These are phyloP conservation scores for Tolypocladium ovalisporum DNA, from an alignment of 2,329 filamentous ascomycete species.

Conservation along the genomic window DNA sequence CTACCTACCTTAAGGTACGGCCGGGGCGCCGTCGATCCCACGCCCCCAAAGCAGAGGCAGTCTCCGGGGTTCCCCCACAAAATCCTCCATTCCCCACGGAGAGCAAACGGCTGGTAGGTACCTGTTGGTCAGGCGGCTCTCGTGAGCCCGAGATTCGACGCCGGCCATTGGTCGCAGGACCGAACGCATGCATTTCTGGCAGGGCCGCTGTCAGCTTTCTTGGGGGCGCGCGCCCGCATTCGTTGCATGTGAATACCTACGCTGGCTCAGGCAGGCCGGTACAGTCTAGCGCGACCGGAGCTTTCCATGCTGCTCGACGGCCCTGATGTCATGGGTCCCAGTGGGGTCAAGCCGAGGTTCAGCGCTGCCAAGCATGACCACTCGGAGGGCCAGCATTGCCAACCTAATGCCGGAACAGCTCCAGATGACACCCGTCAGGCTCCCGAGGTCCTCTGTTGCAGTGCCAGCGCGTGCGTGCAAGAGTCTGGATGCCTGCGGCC, in stretches of 20 bases:
- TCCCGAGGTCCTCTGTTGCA: neutral
- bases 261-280: neutral
- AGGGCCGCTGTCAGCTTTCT: neutral
- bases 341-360: neutral
- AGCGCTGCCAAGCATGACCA: neutral
- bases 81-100: neutral
- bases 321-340: neutral
- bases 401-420: no score
- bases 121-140: neutral
- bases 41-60: neutral
- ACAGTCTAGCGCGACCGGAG: neutral
- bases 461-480: neutral
- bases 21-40: neutral
- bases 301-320: neutral
- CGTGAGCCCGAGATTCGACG: neutral
- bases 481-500: neutral
- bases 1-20: neutral
- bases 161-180: neutral
- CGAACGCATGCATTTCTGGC: neutral
- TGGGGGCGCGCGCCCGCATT: neutral
- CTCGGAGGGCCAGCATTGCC: slow-evolving; percentile 4
- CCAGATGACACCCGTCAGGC: no score
- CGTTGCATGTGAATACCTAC: neutral
- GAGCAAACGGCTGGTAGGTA: neutral
- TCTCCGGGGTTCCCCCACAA: neutral